These are phyloP conservation scores for Phytophthora cactorum DNA, from an alignment of 352 stramenopile genomes.

Conservation along the genomic window DNA sequence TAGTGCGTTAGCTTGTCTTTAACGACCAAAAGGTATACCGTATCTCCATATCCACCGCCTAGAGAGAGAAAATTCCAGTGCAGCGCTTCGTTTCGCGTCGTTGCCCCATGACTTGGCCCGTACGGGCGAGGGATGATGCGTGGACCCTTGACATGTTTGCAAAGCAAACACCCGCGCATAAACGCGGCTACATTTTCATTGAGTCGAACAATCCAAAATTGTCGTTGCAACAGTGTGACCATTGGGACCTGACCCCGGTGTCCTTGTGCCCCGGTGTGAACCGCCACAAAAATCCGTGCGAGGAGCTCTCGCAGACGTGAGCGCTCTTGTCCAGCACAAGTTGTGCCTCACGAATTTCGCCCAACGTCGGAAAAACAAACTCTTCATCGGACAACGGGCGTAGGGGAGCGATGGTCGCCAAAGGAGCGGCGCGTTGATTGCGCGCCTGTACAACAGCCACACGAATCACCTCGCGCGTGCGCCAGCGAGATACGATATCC, in stretches of 20 bases:
- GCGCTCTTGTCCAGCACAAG: neutral
- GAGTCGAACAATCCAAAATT: neutral
- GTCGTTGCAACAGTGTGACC: neutral
- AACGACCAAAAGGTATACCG: too few species aligned
- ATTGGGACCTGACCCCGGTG: neutral
- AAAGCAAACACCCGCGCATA: too few species aligned
- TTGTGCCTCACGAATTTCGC: constrained; percentile 9
- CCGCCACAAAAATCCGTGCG: constrained; percentile 3
- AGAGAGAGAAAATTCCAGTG: too few species aligned
- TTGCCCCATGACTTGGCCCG: too few species aligned
- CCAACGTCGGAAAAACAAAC: constrained; percentile 6
- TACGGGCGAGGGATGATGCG: too few species aligned
- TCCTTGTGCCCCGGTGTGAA: neutral
- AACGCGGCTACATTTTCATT: too few species aligned
- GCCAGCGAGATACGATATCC: constrained; percentile 16
- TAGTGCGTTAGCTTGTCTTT: too few species aligned
- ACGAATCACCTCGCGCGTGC: neutral
- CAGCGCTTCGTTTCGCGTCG: too few species aligned
- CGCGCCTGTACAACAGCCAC: constrained; percentile 5
- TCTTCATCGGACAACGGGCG: neutral
- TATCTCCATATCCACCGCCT: too few species aligned
- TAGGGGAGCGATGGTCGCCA: neutral
- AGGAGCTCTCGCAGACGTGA: constrained; percentile 8
- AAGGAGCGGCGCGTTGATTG: neutral
- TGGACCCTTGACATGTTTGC: too few species aligned